Base-by-base conservation (phyloP, 345 rosid genomes). In the Hibiscus trionum region DNA sequence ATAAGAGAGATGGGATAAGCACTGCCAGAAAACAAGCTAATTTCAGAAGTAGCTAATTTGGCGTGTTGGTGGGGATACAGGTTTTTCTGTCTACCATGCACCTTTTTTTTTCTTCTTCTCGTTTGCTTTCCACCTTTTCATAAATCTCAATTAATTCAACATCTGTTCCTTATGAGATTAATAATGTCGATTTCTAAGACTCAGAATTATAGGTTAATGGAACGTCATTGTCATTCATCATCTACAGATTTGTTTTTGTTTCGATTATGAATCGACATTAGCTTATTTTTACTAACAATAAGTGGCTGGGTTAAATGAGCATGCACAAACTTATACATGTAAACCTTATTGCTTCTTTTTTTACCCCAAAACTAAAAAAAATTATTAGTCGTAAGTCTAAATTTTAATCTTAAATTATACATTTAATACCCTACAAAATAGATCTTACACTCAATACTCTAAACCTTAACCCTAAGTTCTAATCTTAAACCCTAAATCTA, bases 271-370 rank as follows among this genome's bases (percentile, higher is more conserved):
- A 35, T 4, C 7, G 7, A 35, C 1, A 4, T 35, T 5, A 35
- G 7, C 37, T 5, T 35, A 4, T 4, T 35, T 35, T 37, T 37
- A 37, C 42, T 37, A 37, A 37, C 42, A 7, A 4, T 37, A 37
- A 37, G 42, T 37, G 42, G 2, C 14, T 47, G 52, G 5, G 52
- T 47, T 77, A 83, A 82, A 80, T 77, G 85, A 91, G 90, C 90
- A 87, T 81, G 87, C 79, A 73, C 56, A 71, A 70, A 73, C 59
- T 19, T 69, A 56, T 5, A 37, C 21, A 62, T 17, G 64, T 17
- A 37, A 53, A 19, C 19, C 0, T 21, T 21, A 21, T 21, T 21
- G 24, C 1, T 21, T 0, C 24, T 21, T 21, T 21, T 21, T 21
- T 21, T 21, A 21, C 24, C 24, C 24, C 24, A 21, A 21, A 21